Base-by-base conservation (phyloP, 129 eudicot genomes). In the Heracleum sosnowskyi region DNA sequence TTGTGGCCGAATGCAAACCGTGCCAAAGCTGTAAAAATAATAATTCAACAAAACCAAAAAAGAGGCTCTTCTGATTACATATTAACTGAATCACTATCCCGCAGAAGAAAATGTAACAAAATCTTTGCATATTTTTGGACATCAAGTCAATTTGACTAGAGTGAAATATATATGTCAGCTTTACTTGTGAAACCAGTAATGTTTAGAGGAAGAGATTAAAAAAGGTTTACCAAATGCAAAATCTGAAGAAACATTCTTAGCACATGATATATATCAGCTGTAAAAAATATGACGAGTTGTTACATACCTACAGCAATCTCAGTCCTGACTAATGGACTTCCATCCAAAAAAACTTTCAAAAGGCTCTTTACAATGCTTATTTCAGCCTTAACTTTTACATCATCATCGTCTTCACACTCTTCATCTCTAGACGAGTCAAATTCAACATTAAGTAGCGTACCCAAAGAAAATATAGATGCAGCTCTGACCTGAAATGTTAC, bases 1-100 rank as follows among this genome's bases (percentile, higher is more conserved):
- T 88, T 95, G 88, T 95, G 97, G 79, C 96, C 94, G 86, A 95
- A 91, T 18, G 98, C 96, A 86, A 95, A 95, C 29, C 98, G 96
- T 8, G 97, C 85, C 77, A 95, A 81, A 84, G 98, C 98, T 94
- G 98, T 82, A 80, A 72, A 78, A 22, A 33, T 4, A 4, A 28
- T 37, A 7, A 37, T 37, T 68, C 34, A 63, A 66, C 66, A 36
- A 28, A 3, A 24, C n/a, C 22, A 4, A 33, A 33, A 72, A 37
- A 37, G 26, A 53, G 26, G 28, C 62, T 53, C 7, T 20, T 53
- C 24, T 49, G 57, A 49, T 53, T 20, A 53, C 62, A 6, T 53
- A 6, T 53, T 22, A 53, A 53, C 62, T 53, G 28, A 20, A 53
- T 22, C 62, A 9, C 62, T 5, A 53, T 53, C 5, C 26, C 62